Conservation (phyloP, 129 eudicot species). For the Calendula officinalis region DNA sequence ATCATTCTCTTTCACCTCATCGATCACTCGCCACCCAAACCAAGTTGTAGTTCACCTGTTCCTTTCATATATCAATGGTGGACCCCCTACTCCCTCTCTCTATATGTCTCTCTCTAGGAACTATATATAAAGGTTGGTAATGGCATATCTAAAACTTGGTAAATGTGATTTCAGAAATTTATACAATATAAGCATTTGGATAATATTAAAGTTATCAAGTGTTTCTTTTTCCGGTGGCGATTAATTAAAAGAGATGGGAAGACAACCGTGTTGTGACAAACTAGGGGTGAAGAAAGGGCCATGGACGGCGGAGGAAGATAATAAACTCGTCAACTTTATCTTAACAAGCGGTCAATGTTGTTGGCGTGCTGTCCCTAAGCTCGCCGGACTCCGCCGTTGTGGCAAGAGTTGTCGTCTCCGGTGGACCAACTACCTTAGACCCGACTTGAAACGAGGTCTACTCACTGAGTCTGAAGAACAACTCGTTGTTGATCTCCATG, state of each 20-base stretch:
- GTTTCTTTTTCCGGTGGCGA: neutral
- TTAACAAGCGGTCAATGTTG: constrained; percentile 89
- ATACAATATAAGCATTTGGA: constrained; percentile 15
- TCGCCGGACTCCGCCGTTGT: constrained; percentile 85
- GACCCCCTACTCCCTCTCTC: constrained; percentile 37
- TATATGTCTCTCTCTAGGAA: constrained; percentile 22
- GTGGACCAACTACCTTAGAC: constrained; percentile 94
- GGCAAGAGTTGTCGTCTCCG: constrained; percentile 98
- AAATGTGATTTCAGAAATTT: constrained; percentile 9
- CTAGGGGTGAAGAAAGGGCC: constrained; percentile 98
- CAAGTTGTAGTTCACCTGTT: constrained; percentile 55
- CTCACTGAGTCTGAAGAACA: constrained; percentile 81
- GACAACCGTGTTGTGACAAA: constrained; percentile 95
- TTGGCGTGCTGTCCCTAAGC: constrained; percentile 95
- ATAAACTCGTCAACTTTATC: constrained; percentile 77
- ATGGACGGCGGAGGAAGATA: constrained; percentile 96
- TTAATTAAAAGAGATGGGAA: constrained; percentile 62
- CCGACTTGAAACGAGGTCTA: constrained; percentile 87
- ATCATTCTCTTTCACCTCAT: constrained; percentile 51
- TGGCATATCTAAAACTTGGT: constrained; percentile 34
- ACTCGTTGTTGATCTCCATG: constrained; percentile 85
- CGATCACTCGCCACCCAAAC: constrained; percentile 52
- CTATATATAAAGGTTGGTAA: constrained; percentile 54
- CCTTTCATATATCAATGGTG: constrained; percentile 55
- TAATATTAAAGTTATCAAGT: neutral